These are phyloP conservation scores for Candolleomyces efflorescens DNA, from an alignment of 768 basidiomycete species.

Conservation along the genomic window DNA sequence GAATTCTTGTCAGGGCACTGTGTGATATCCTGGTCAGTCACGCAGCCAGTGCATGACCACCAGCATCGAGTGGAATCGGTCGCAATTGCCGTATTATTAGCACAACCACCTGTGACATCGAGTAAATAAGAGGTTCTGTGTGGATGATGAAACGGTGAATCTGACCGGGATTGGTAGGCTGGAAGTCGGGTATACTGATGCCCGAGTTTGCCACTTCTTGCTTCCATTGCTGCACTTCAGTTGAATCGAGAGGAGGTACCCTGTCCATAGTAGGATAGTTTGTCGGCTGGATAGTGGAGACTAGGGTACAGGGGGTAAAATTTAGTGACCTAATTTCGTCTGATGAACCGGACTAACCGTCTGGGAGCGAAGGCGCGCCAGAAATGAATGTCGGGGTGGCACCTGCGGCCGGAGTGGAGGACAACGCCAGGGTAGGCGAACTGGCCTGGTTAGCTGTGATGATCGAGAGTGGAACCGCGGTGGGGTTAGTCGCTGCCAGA, in stretches of 20 bases:
- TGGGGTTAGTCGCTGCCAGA: conserved; percentile 50
- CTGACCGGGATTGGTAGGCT: conserved; percentile 35
- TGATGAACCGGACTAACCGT: conserved; percentile 32
- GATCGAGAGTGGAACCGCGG: conserved; percentile 50
- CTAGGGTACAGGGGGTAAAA: conserved; percentile 22
- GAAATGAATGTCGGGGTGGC: conserved; percentile 45
- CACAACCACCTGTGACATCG: conserved; percentile 46
- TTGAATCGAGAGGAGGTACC: conserved; percentile 54
- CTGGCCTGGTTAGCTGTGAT: conserved; percentile 42
- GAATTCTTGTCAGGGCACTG: conserved; percentile 65
- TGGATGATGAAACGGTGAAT: not conserved
- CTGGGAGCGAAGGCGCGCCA: conserved; percentile 57
- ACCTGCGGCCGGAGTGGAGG: conserved; percentile 46
- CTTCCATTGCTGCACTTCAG: conserved; percentile 71
- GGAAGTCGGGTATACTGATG: conserved; percentile 52
- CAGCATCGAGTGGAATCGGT: conserved; percentile 58
- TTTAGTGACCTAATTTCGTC: not conserved
- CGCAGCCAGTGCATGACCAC: conserved; percentile 81
- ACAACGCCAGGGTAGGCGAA: conserved; percentile 41
- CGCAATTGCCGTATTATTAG: conserved; percentile 53
- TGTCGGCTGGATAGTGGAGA: conserved; percentile 38
- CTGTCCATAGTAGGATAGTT: conserved; percentile 68
- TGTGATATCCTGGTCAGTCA: conserved; percentile 60
- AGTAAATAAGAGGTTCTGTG: not conserved
- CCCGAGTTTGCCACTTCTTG: conserved; percentile 52